Evolutionary conservation across 2,329 filamentous ascomycete genomes (phyloP).

Genomic region (Exserohilum turcica): DNA sequence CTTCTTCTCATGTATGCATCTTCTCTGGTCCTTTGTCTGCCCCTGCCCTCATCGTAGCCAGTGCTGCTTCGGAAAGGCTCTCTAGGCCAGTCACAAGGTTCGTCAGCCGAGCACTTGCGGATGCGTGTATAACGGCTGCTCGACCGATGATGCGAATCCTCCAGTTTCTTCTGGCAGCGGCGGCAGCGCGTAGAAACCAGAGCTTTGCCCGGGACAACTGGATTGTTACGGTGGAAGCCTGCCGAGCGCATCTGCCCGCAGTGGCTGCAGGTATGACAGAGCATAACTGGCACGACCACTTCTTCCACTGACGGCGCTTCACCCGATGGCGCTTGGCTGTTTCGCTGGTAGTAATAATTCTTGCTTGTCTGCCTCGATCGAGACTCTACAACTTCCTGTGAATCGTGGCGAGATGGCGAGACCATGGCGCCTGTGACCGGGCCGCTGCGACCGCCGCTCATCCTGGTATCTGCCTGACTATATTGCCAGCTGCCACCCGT

Average conservation of each 20-base stretch:
- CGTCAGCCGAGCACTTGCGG: slow-evolving; percentile 27
- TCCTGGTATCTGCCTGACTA: slow-evolving; percentile 13
- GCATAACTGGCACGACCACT: slow-evolving; percentile 28
- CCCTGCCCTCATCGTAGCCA: slow-evolving; percentile 26
- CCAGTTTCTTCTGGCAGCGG: slow-evolving; percentile 38
- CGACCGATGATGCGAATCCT: slow-evolving; percentile 14
- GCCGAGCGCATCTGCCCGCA: slow-evolving; percentile 43
- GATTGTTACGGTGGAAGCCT: slow-evolving; percentile 43
- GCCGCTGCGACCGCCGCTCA: slow-evolving; percentile 5
- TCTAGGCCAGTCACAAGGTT: slow-evolving; percentile 37
- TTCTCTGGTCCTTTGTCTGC: slow-evolving; percentile 30
- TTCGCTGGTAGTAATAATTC: slow-evolving; percentile 24
- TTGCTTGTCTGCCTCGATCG: slow-evolving; percentile 21
- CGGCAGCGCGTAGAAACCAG: slow-evolving; percentile 34
- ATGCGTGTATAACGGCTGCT: slow-evolving; percentile 27
- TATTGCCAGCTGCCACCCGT: slow-evolving; percentile 28
- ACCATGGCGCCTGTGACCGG: slow-evolving; percentile 18
- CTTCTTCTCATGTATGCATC: slow-evolving; percentile 21
- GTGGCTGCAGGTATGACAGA: slow-evolving; percentile 44
- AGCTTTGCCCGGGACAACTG: slow-evolving; percentile 41
- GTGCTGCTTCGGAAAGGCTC: slow-evolving; percentile 24
- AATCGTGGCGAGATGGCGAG: slow-evolving; percentile 12
- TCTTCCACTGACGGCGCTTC: slow-evolving; percentile 19
- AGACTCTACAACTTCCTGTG: slow-evolving; percentile 17
- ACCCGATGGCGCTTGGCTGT: slow-evolving; percentile 12